phyloP scores from a whole-genome alignment of 2,329 filamentous ascomycete species.

The Hymenoscyphus scutula region DNA sequence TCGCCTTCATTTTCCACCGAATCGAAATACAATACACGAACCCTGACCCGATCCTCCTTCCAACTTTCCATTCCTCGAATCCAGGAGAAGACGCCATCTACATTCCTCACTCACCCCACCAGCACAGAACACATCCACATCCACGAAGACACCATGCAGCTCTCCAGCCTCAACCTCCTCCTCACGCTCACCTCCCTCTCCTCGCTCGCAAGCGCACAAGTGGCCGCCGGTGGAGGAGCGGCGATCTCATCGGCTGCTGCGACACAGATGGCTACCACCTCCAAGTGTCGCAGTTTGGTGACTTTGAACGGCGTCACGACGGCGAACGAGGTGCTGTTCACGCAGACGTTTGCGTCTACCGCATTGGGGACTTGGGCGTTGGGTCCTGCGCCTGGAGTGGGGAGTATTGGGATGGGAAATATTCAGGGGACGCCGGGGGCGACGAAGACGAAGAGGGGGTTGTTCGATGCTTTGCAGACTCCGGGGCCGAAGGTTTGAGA shows the following conservation, averaged over 20 bases:
- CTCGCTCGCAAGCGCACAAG: constrained; percentile 10
- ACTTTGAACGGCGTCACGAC: constrained; percentile 23
- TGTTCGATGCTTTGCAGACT: constrained; percentile 13
- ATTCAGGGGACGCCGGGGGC: constrained; percentile 20
- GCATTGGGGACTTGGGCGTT: constrained; percentile 33
- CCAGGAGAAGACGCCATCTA: constrained; percentile 1
- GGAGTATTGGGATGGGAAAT: constrained; percentile 30
- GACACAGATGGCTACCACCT: constrained; percentile 22
- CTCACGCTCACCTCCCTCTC: background rate
- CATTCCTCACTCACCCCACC: background rate
- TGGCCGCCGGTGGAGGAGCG: constrained; percentile 12
- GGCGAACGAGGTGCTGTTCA: constrained; percentile 23
- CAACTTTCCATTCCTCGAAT: constrained; percentile 4
- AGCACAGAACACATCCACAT: background rate
- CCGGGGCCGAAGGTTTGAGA: constrained; percentile 7
- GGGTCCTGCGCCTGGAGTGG: constrained; percentile 27
- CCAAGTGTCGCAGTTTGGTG: constrained; percentile 21
- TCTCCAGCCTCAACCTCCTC: background rate
- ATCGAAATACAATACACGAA: background rate
- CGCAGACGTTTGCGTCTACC: constrained; percentile 34
- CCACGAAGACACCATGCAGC: background rate
- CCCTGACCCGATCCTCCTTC: background rate
- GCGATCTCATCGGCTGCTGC: constrained; percentile 10
- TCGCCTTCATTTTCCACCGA: background rate
- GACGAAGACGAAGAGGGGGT: constrained; percentile 15